phyloP scores from a whole-genome alignment of 441 rosid genomes.

The Pelargonium australe region DNA sequence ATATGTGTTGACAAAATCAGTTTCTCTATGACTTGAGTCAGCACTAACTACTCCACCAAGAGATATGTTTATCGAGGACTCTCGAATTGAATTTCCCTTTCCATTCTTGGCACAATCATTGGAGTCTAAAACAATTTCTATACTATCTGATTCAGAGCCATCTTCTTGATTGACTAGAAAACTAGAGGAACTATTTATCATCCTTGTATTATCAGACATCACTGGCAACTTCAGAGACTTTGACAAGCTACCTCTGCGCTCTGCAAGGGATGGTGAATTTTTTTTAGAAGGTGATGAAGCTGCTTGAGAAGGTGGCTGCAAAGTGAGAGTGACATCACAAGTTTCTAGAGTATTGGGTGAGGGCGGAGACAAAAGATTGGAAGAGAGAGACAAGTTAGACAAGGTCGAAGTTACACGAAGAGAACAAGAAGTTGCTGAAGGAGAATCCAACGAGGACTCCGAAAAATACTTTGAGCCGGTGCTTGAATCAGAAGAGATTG shows the following conservation, averaged over 20 bases:
- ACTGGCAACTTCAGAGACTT: constrained; percentile 65
- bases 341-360: constrained; percentile 26
- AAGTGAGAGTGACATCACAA: constrained; percentile 30
- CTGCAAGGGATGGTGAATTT: constrained; percentile 65
- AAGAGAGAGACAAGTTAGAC: constrained; percentile 49
- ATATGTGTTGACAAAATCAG: constrained; percentile 24
- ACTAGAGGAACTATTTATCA: constrained; percentile 21
- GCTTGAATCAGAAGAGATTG: constrained; percentile 57
- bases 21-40: constrained; percentile 32
- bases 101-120: constrained; percentile 35
- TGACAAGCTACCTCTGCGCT: constrained; percentile 70
- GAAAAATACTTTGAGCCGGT: constrained; percentile 47
- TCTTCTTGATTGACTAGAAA: constrained; percentile 29
- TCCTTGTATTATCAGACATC: constrained; percentile 38
- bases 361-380: constrained; percentile 34
- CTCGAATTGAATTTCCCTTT: constrained; percentile 27
- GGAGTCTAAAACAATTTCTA: constrained; percentile 47
- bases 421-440: constrained; percentile 48
- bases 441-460: constrained; percentile 60
- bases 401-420: constrained; percentile 45
- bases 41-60: constrained; percentile 29
- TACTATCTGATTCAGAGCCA: constrained; percentile 38
- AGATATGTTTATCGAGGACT: constrained; percentile 30
- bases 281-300: constrained; percentile 38
- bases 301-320: constrained; percentile 26